Base-by-base conservation (phyloP, 1,284 basidiomycete genomes). In the Boletus hoseneyae region DNA sequence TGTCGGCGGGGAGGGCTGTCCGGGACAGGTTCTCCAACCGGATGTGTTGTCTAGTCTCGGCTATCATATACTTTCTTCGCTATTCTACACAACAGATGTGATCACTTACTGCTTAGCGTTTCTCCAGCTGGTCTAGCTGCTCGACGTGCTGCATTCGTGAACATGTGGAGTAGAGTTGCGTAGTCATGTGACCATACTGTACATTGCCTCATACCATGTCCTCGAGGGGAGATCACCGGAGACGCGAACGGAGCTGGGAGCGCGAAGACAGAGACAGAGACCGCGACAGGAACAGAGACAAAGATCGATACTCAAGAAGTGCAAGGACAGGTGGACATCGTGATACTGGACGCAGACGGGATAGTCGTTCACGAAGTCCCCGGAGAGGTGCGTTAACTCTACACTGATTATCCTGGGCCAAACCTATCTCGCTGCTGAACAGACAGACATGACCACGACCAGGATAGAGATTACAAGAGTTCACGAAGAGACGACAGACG, bases 351-450 rank as follows among this genome's bases (percentile, higher is more conserved):
- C 75, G 78, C 53, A 73, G 78, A 55, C 73, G 83, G 40, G 70
- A 73, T 37, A 86, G 83, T 63, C 77, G 85, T 53, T 87, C 85
- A 33, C 78, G 83, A 47, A 90, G 87, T 66, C 87, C 86, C 19
- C 72, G 78, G 37, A 70, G 78, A 63, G 72, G 66, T 57, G 61
- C 11, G 60, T 48, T 27, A 11, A 42, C 13, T 13, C 29, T 39
- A 11, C 19, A 38, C 15, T 34, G 23, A 25, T 6, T 7, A n/a
- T 39, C 19, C 19, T 33, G 19, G n/a, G 18, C 27, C 10, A 13
- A 37, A 42, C 15, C 12, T 12, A 40, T 35, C 33, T 55, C 37
- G 51, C 29, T 30, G 15, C 39, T 42, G 23, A 42, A 45, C 32
- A 63, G 74, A 72, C 42, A 67, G 62, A 51, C 64, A 65, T 23